These are phyloP conservation scores for Capsicum pubescens DNA, from an alignment of 257 asterid genomes.

Conservation along the genomic window DNA sequence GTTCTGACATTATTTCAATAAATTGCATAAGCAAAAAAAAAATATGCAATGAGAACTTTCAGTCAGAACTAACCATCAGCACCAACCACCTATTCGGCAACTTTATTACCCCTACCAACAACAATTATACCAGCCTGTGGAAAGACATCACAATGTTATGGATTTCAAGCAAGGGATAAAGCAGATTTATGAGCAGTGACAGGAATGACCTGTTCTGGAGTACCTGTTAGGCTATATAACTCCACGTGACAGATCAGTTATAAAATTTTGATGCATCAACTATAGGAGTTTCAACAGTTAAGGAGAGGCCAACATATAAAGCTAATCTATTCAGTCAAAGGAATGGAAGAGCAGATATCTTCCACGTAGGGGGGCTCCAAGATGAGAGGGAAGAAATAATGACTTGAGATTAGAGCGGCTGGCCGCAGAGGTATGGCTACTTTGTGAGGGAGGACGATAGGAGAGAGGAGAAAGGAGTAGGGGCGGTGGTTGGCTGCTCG, in stretches of 20 bases:
- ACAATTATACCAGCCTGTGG: slow-evolving; percentile 97
- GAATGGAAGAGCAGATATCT: background rate
- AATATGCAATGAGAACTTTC: background rate
- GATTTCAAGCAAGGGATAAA: background rate
- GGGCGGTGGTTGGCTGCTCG: too few relatives aligned
- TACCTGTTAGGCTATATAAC: background rate
- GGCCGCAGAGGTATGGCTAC: too few relatives aligned
- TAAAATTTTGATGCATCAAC: background rate
- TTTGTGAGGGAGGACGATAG: too few relatives aligned
- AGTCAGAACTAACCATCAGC: slow-evolving; percentile 63
- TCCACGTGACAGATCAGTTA: background rate
- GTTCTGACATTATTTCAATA: too few relatives aligned
- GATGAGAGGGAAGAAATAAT: slow-evolving; percentile 35
- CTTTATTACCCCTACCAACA: slow-evolving; percentile 94
- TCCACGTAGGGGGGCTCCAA: background rate
- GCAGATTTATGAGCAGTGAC: slow-evolving; percentile 13
- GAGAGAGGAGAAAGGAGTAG: too few relatives aligned
- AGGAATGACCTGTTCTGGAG: background rate
- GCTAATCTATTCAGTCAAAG: slow-evolving; percentile 25
- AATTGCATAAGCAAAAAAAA: too few relatives aligned
- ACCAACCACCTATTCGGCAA: slow-evolving; percentile 81
- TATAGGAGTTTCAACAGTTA: background rate
- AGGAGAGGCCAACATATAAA: slow-evolving; percentile 15
- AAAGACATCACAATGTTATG: slow-evolving; percentile 43
- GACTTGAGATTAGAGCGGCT: too few relatives aligned